Percentiles rank a stretch among this genome's conserved stretches.
phyloP scores from a whole-genome alignment of 441 rosid species.

The Syzygium malaccense region DNA sequence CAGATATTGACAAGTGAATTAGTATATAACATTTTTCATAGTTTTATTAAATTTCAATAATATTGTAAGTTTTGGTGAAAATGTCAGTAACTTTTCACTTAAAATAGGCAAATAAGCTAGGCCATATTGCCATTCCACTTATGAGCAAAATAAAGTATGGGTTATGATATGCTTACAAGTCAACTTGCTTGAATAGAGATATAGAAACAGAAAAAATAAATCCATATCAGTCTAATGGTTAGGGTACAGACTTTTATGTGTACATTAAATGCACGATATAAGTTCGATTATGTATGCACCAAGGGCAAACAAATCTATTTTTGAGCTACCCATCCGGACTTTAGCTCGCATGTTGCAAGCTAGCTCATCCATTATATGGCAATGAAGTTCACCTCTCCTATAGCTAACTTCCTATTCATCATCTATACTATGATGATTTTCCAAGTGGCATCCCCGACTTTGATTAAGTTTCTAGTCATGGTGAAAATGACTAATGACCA shows the following conservation, averaged over 20 bases:
- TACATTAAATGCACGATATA: neutral
- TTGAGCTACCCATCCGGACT: neutral
- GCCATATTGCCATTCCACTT: neutral
- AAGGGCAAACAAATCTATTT: neutral
- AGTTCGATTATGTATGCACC: neutral
- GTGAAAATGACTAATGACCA: neutral
- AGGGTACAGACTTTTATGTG: neutral
- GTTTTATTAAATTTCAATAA: neutral
- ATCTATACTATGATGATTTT: neutral
- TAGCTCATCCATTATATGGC: neutral
- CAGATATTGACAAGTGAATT: neutral
- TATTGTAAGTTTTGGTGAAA: neutral
- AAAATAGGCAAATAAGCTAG: neutral
- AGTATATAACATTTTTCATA: neutral
- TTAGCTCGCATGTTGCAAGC: neutral
- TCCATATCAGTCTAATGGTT: neutral
- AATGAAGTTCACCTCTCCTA: neutral
- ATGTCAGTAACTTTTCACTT: neutral
- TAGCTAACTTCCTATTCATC: neutral
- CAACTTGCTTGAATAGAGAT: neutral
- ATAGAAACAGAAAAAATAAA: neutral
- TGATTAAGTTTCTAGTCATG: neutral
- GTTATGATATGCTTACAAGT: neutral
- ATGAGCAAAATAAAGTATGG: neutral
- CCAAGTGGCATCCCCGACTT: neutral